A percentile compares a stretch with the other conserved stretches of the same genome.
Conservation (phyloP, 2,329 filamentous ascomycete species). For the Phoma sp. region DNA sequence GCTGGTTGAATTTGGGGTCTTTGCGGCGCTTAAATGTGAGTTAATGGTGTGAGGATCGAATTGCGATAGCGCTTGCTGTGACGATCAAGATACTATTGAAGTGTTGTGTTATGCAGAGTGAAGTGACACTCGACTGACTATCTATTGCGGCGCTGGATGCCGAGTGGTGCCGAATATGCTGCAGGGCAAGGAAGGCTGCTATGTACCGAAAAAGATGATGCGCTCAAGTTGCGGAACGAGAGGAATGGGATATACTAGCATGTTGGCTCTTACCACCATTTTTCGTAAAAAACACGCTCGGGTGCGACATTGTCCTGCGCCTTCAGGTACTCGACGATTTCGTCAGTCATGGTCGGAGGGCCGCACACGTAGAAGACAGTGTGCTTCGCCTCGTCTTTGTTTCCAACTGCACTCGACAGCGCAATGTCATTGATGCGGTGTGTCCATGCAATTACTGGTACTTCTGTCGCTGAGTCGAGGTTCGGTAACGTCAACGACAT, state of each 20-base stretch:
- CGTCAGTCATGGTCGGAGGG: conserved; percentile 58
- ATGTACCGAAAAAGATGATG: conserved; percentile 10
- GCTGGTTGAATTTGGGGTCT: conserved; percentile 25
- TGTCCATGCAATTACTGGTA: conserved; percentile 42
- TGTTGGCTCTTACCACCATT: conserved; percentile 56
- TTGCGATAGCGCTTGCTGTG: conserved; percentile 27
- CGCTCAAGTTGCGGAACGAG: conserved; percentile 7
- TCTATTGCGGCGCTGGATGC: conserved; percentile 12
- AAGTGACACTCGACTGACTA: conserved; percentile 20
- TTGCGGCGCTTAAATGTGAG: conserved; percentile 36
- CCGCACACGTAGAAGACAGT: conserved; percentile 59
- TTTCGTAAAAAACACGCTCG: conserved; percentile 57
- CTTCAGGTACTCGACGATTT: conserved; percentile 51
- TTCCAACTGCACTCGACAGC: conserved; percentile 50
- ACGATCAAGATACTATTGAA: conserved; percentile 1
- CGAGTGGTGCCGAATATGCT: conserved; percentile 9
- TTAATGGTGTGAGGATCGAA: conserved; percentile 32
- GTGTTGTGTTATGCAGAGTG: conserved; percentile 18
- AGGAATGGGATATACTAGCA: conserved; percentile 7
- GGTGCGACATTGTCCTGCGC: conserved; percentile 48
- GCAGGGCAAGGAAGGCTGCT: background rate
- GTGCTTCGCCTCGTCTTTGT: conserved; percentile 41
- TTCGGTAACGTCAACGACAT: conserved; percentile 43
- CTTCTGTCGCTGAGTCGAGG: conserved; percentile 38
- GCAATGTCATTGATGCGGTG: conserved; percentile 48